Conservation (phyloP, 2,329 filamentous ascomycete genomes). For the Calonectria leucothoes region DNA sequence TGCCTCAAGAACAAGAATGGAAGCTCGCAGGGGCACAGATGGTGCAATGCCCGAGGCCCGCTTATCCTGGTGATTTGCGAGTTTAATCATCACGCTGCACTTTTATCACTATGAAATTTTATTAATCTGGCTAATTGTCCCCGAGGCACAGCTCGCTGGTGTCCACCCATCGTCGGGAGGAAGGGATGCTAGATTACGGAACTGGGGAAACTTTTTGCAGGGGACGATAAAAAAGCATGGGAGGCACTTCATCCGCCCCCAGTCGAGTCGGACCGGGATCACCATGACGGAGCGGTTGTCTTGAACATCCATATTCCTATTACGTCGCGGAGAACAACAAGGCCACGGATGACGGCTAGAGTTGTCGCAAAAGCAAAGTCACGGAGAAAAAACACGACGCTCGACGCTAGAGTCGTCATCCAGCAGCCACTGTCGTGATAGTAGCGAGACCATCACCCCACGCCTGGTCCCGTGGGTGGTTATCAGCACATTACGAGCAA, state of each 20-base stretch:
- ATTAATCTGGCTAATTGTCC: neutral
- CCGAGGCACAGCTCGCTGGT: neutral
- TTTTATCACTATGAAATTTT: neutral
- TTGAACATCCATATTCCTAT: neutral
- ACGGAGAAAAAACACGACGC: neutral
- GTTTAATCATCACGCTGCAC: neutral
- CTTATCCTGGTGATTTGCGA: constrained; percentile 6
- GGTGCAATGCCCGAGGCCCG: constrained; percentile 6
- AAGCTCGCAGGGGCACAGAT: neutral
- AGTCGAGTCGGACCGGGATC: neutral
- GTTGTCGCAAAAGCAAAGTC: neutral
- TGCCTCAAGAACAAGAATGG: constrained; percentile 1
- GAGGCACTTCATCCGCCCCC: neutral
- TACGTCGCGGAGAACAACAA: neutral
- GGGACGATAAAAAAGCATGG: neutral
- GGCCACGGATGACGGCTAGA: neutral
- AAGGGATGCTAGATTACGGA: constrained; percentile 17
- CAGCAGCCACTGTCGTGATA: constrained; percentile 5
- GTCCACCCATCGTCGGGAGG: neutral
- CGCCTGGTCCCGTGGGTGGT: constrained; percentile 17
- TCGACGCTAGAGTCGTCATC: constrained; percentile 15
- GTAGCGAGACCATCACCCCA: constrained; percentile 17
- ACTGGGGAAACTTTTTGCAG: constrained; percentile 8
- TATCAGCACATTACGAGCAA: constrained; percentile 18
- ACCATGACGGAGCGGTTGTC: neutral